Evolutionary conservation across 306 rosid genomes (phyloP).

Genomic region (Corylus americana): DNA sequence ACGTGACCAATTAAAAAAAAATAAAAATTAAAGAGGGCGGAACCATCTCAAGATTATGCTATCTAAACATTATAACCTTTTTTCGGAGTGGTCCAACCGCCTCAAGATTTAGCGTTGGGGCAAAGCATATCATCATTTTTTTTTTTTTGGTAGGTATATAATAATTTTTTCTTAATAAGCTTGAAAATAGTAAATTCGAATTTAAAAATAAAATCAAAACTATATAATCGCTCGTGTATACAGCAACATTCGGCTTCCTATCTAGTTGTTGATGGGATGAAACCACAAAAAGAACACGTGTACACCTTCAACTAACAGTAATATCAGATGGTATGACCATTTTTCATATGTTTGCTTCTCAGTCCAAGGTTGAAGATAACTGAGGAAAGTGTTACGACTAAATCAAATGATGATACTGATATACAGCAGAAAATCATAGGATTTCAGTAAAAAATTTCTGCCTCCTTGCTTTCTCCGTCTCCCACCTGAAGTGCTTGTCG

Average conservation of each 20-base stretch:
- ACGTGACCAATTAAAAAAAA: too few species aligned
- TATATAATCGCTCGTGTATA: too few species aligned
- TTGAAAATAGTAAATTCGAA: background rate
- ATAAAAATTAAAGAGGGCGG: too few species aligned
- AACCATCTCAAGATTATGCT: too few species aligned
- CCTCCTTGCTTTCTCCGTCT: conserved; percentile 22
- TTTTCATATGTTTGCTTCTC: background rate
- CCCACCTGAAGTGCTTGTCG: conserved; percentile 28
- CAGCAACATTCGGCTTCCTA: too few species aligned
- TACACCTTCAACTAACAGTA: background rate
- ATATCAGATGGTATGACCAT: background rate
- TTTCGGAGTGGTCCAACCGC: too few species aligned
- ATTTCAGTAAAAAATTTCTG: conserved; percentile 1
- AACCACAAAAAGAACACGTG: background rate
- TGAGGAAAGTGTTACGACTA: background rate
- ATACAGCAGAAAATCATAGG: background rate
- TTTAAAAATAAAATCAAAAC: background rate
- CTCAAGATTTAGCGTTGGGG: too few species aligned
- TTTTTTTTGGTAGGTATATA: too few species aligned
- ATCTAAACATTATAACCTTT: too few species aligned
- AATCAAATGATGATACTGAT: background rate
- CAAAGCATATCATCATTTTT: too few species aligned
- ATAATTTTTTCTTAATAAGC: background rate
- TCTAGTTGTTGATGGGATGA: background rate
- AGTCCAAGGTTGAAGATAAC: background rate